Evolutionary conservation across 495 filamentous ascomycete species (phyloP).

Genomic region (Aspergillus baeticus): DNA sequence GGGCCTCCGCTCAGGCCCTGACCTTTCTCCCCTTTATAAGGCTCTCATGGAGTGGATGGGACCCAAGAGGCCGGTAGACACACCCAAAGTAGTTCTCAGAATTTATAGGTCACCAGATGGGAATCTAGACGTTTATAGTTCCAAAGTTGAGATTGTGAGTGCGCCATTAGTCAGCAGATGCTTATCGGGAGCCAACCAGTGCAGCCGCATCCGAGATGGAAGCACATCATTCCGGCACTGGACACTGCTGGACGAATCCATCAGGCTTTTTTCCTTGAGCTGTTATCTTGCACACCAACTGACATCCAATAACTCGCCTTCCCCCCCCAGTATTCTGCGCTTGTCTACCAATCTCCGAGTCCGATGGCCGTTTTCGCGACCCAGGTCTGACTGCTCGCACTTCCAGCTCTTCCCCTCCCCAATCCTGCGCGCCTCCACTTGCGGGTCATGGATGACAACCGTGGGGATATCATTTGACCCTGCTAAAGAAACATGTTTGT

Average conservation of each 20-base stretch:
- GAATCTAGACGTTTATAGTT: too few species aligned
- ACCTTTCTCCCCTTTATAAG: not conserved
- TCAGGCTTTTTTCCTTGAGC: not conserved
- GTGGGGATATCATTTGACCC: slow-evolving; percentile 16
- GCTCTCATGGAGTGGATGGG: too few species aligned
- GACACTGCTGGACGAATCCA: not conserved
- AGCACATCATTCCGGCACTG: not conserved
- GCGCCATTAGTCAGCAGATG: not conserved
- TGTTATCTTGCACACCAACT: not conserved
- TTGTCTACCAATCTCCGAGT: not conserved
- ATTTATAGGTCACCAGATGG: too few species aligned
- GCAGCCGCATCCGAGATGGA: not conserved
- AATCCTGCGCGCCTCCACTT: slow-evolving; percentile 21
- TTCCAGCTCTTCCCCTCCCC: slow-evolving; percentile 7
- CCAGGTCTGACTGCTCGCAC: not conserved
- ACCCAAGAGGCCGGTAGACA: too few species aligned
- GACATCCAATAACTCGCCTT: not conserved
- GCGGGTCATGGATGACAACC: slow-evolving; percentile 17
- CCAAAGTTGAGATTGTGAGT: too few species aligned
- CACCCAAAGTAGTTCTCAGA: too few species aligned
- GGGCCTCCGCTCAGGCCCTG: not conserved
- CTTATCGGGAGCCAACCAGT: not conserved
- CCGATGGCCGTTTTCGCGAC: not conserved
- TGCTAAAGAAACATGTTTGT: slow-evolving; percentile 10
- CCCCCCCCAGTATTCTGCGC: not conserved